A percentile compares a stretch with the other conserved stretches of the same genome.
Conservation (phyloP, 345 rosid species). For the Salix dunnii region DNA sequence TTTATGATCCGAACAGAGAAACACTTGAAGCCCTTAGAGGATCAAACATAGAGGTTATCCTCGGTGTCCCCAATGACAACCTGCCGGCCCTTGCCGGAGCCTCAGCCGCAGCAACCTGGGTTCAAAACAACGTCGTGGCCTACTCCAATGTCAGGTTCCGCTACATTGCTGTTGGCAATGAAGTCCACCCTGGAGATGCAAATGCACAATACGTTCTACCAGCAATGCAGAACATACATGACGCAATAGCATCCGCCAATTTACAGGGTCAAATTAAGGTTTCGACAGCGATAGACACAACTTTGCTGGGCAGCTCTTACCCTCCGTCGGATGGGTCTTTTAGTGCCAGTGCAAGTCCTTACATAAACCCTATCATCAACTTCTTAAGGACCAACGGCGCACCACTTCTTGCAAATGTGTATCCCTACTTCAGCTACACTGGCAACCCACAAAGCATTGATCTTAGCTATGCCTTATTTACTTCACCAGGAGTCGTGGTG, state of each 20-base stretch:
- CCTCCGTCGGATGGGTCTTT: conserved; percentile 32
- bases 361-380: conserved; percentile 20
- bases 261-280: conserved; percentile 26
- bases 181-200: conserved; percentile 24
- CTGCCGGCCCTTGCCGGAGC: conserved; percentile 23
- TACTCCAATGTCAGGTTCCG: conserved; percentile 34
- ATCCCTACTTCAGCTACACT: conserved; percentile 23
- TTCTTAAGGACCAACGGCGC: conserved; percentile 7
- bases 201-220: conserved; percentile 15
- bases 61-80: conserved; percentile 28
- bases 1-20: conserved; percentile 30
- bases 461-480: conserved; percentile 14
- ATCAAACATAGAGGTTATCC: conserved; percentile 32
- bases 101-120: conserved; percentile 27
- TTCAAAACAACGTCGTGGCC: conserved; percentile 26
- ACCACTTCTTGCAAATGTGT: conserved; percentile 24
- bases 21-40: conserved; percentile 45
- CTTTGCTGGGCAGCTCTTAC: conserved; percentile 8
- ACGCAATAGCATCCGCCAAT: conserved; percentile 15
- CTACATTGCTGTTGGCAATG: conserved; percentile 51
- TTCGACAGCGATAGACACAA: conserved; percentile 29
- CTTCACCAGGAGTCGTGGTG: background rate
- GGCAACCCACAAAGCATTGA: background rate
- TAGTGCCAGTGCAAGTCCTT: background rate
- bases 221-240: conserved; percentile 22